Evolutionary conservation across 257 asterid genomes (phyloP), one percentile per base, ranked within the genome.

Genomic region (Parsonsia alboflavescens): DNA sequence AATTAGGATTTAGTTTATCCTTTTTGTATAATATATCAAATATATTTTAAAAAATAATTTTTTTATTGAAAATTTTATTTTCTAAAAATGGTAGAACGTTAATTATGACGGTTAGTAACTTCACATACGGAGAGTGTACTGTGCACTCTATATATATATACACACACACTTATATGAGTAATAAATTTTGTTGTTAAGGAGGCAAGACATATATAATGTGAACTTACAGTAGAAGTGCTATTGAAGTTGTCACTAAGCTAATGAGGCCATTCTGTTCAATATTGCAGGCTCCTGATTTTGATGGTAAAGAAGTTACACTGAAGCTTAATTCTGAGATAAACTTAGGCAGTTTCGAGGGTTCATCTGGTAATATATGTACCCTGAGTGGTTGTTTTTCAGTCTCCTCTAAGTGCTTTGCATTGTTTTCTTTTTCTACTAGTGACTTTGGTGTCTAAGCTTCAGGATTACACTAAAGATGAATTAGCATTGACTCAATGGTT

Each of bases 221-320:
- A n/a, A n/a, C n/a, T n/a, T n/a, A n/a, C n/a, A n/a, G n/a, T n/a
- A n/a, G n/a, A n/a, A n/a, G n/a, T n/a, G n/a, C 8, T 68, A n/a
- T 58, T 53, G 11, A 3, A 24, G 42, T 11, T 7, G 70, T 49
- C 49, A 21, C 15, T 45, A 24, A 9, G 33, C 64, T 42, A 33
- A 53, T 42, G 2, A 24, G 6, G 59, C 71, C 61, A 39, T 62
- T 26, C 52, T 78, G n/a, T 52, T 72, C 64, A 57, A 44, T 82
- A 44, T 71, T 74, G 70, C 84, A 91, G 96, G 61, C 83, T 78
- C 78, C 86, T 36, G 90, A 86, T 80, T 79, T 91, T 62, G 77
- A 85, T 30, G 95, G 90, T 66, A 82, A 77, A 76, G 83, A 79
- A 67, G 75, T 81, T 50, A 75, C 87, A 0, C 24, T 91, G 80